Evolutionary conservation across 768 basidiomycete species (phyloP), one percentile per base, ranked within the genome.

Genomic region (Russula brevipes): DNA sequence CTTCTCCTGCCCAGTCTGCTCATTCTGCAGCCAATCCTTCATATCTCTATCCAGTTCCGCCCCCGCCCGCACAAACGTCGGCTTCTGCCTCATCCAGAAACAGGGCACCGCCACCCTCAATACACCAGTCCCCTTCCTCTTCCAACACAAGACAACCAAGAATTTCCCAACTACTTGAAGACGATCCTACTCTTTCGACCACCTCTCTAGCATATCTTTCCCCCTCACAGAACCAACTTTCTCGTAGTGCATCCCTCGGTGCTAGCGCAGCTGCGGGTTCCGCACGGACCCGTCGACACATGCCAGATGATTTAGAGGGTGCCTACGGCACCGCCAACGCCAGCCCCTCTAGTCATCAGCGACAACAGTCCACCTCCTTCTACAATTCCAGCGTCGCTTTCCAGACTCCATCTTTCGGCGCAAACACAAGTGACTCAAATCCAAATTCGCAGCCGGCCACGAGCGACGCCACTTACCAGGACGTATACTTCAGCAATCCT

Each of bases 261-360:
- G 74, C 79, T 57, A 75, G 74, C 51, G 70, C 71, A 70, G 70
- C 68, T 73, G 66, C 77, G 24, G 49, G 58, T 60, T 72, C 82
- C 53, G 73, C 82, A 61, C 81, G 85, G 65, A 71, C 75, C 38
- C 81, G 86, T 66, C 84, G 86, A 69, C 87, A 86, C 73, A 80
- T 85, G 65, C 81, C 81, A 60, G 87, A 88, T 66, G 87, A 88
- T 76, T 74, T 88, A 47, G 87, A 89, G 63, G 77, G 79, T 63
- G 79, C 80, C 61, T 78, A 78, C 68, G 72, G 73, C 74, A 73
- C 74, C 55, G 77, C 77, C 65, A 72, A 71, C 57, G 69, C 71
- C 14, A 14, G 66, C 1, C 60, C 81, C 47, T 77, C 79, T 62
- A 72, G 76, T 19, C 82, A 80, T 38, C 63, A 69, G 53, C 71